phyloP scores from a whole-genome alignment of 1,284 basidiomycete genomes.

The Naganishia sp. region DNA sequence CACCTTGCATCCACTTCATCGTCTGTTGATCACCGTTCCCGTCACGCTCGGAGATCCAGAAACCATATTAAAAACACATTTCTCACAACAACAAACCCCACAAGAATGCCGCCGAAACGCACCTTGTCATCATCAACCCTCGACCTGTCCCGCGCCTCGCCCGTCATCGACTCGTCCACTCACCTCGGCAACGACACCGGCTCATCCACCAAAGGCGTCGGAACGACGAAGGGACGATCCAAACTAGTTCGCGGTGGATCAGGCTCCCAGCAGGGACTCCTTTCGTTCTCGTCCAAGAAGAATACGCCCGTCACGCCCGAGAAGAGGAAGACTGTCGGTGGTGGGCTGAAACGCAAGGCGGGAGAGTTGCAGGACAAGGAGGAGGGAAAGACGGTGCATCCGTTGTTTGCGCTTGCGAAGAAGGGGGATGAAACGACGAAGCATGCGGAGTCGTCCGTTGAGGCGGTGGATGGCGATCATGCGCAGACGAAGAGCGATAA shows the following conservation, averaged over 20 bases:
- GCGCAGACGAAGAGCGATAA: background rate
- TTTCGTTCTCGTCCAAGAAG: conserved; percentile 22
- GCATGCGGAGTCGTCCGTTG: background rate
- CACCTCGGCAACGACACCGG: conserved; percentile 12
- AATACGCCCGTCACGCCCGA: conserved; percentile 22
- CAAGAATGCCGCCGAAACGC: conserved; percentile 9
- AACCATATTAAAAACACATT: background rate
- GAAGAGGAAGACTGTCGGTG: conserved; percentile 1
- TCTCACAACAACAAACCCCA: background rate
- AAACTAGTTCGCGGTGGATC: conserved; percentile 13
- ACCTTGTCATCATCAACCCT: background rate
- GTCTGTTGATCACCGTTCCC: conserved; percentile 16
- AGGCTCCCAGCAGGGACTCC: conserved; percentile 6
- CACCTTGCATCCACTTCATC: background rate
- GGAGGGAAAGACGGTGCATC: background rate
- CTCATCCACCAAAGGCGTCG: conserved; percentile 6
- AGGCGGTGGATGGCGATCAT: background rate
- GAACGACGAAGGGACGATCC: background rate
- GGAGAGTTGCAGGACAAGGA: background rate
- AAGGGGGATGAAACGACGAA: background rate
- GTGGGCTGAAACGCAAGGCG: conserved; percentile 5
- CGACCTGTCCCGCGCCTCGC: conserved; percentile 10
- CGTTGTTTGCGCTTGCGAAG: background rate
- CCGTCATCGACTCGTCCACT: background rate
- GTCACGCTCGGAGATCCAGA: conserved; percentile 15